These are phyloP conservation scores for Gloeopeniophorella convolvens DNA, from an alignment of 768 basidiomycete genomes.

Conservation along the genomic window DNA sequence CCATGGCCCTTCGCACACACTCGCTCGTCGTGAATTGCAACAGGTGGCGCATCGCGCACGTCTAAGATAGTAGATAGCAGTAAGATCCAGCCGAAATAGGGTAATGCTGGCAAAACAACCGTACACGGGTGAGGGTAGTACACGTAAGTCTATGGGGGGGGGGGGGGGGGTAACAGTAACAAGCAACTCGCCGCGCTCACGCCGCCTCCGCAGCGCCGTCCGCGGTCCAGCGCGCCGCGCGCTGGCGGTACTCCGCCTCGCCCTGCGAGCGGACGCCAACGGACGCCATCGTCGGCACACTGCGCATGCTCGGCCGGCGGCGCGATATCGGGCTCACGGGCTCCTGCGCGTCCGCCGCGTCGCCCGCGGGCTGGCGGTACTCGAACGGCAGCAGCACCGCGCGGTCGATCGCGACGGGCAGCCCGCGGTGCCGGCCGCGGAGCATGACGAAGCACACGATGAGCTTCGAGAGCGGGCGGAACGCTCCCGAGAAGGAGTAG, in stretches of 20 bases:
- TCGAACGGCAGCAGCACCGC: constrained; percentile 78
- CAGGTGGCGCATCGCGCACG: no score
- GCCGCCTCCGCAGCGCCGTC: no score
- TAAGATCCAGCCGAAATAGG: no score
- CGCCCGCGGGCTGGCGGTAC: constrained; percentile 24
- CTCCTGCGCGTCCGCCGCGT: background rate
- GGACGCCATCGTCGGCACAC: background rate
- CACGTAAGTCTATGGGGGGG: no score
- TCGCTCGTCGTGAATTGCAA: no score
- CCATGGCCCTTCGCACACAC: no score
- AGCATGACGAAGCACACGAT: constrained; percentile 87
- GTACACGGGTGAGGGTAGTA: no score
- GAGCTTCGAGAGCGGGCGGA: constrained; percentile 78
- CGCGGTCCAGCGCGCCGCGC: no score
- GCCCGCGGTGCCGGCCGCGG: constrained; percentile 84
- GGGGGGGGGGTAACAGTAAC: background rate
- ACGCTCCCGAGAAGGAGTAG: constrained; percentile 74
- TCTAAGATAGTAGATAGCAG: no score
- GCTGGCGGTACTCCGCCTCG: no score
- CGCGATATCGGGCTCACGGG: background rate
- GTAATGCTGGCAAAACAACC: no score
- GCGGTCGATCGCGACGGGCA: constrained; percentile 84
- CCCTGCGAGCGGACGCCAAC: background rate
- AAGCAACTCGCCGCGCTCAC: no score
- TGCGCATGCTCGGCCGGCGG: constrained; percentile 1